phyloP scores from a whole-genome alignment of 1,284 basidiomycete genomes.

The Sphagnurus paluster region DNA sequence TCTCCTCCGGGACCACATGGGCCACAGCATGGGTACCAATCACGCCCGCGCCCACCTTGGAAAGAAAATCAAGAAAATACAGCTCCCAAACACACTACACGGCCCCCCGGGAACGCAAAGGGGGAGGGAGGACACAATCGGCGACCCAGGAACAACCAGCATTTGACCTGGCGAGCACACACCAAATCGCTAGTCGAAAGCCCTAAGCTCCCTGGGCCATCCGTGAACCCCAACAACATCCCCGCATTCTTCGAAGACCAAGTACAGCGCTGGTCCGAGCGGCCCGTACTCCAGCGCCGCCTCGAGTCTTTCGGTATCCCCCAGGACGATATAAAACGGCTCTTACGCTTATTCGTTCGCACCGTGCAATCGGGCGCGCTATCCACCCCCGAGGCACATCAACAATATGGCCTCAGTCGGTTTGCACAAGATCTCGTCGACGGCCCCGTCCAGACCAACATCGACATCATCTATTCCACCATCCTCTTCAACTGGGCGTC shows the following conservation, averaged over 20 bases:
- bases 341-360: constrained; percentile 36
- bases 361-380: constrained; percentile 35
- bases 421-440: constrained; percentile 26
- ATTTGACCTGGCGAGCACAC: no score
- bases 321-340: constrained; percentile 26
- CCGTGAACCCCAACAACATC: constrained; percentile 19
- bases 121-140: no score
- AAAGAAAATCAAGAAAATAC: no score
- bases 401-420: constrained; percentile 38
- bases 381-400: constrained; percentile 27
- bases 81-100: no score
- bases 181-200: neutral
- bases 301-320: constrained; percentile 47
- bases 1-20: no score
- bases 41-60: no score
- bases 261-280: constrained; percentile 30
- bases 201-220: neutral
- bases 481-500: constrained; percentile 55
- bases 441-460: constrained; percentile 6
- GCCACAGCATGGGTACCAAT: no score
- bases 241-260: constrained; percentile 28
- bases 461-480: constrained; percentile 36
- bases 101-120: neutral
- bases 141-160: no score
- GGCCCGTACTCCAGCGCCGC: constrained; percentile 27